Base-by-base conservation (phyloP, 345 rosid species). In the Syzygium grande region DNA sequence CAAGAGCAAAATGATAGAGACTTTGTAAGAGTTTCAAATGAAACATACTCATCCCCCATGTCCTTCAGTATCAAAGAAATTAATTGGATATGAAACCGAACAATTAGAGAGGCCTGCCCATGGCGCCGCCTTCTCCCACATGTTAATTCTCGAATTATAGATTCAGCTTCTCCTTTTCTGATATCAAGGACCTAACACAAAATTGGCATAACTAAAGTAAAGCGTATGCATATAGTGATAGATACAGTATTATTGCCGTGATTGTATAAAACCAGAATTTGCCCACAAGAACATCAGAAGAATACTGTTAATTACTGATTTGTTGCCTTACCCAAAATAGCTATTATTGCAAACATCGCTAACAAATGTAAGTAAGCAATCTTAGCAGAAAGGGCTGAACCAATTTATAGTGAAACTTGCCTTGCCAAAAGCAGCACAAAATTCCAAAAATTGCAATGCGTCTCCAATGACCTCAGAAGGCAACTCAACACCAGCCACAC, bases 401-500 rank as follows among this genome's bases (percentile, higher is more conserved):
- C 22, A 61, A 68, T 63, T 86, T 27, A 78, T 51, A 27, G 52
- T 13, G n/a, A 46, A 78, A 55, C 84, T 78, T 92, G 94, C 99
- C 99, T 92, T 88, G 65, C 93, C 93, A 91, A 98, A 98, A 90
- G 98, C 93, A 56, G 94, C 90, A 92, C 96, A 95, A 88, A 98
- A 98, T 88, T 95, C 96, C 63, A 95, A 84, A 88, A 98, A 96
- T 87, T 96, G 99, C 86, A 98, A 89, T 85, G 93, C 95, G 52
- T 92, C 89, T 58, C 98, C 99, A 84, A 88, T 94, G 90, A 90
- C 89, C 87, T 94, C 92, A 84, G 94, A 91, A 85, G 93, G 85
- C 65, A 98, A 87, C 73, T 95, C 96, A 87, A 94, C 73, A 52
- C 95, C 97, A 30, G 94, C 93, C 68, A 95, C 92, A 88, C 90